These are phyloP conservation scores for Pyrenula massariospora DNA, from an alignment of 495 filamentous ascomycete species.

Conservation along the genomic window DNA sequence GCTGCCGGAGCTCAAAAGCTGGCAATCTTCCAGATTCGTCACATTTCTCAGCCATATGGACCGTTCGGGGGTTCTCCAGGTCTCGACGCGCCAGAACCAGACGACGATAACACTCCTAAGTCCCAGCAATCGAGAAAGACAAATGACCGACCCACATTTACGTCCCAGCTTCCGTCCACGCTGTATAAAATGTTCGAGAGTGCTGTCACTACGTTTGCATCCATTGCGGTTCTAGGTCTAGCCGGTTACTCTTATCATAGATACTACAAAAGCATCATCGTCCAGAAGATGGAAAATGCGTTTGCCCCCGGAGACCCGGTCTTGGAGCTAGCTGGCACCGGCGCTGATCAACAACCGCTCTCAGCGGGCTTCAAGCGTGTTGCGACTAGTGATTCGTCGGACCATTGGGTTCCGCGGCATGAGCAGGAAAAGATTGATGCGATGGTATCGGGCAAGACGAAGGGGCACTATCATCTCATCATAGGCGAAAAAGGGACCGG, in stretches of 20 bases:
- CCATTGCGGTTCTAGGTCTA: constrained; percentile 65
- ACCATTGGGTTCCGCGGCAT: constrained; percentile 59
- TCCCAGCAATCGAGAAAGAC: not conserved
- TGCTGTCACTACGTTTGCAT: constrained; percentile 78
- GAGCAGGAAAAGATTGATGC: constrained; percentile 70
- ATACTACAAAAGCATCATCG: constrained; percentile 80
- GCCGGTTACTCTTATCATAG: constrained; percentile 77
- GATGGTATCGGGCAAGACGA: constrained; percentile 57
- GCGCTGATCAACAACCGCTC: constrained; percentile 16
- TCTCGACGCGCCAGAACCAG: not conserved
- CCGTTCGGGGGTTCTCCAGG: not conserved
- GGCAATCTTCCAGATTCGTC: not conserved
- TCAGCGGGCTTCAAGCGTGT: constrained; percentile 20
- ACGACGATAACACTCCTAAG: too few species aligned
- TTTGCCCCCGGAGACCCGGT: constrained; percentile 88
- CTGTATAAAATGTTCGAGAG: constrained; percentile 74
- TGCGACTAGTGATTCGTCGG: constrained; percentile 1
- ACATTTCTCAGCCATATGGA: not conserved
- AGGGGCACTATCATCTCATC: constrained; percentile 83
- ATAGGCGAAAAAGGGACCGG: constrained; percentile 94
- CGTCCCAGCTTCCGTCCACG: constrained; percentile 24
- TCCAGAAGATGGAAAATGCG: constrained; percentile 87
- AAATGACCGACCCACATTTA: constrained; percentile 7
- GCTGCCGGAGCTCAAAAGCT: too few species aligned
- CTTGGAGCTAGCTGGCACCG: constrained; percentile 72